phyloP scores from a whole-genome alignment of 805 yeast genomes.

The Ogataea chonburiensis region DNA sequence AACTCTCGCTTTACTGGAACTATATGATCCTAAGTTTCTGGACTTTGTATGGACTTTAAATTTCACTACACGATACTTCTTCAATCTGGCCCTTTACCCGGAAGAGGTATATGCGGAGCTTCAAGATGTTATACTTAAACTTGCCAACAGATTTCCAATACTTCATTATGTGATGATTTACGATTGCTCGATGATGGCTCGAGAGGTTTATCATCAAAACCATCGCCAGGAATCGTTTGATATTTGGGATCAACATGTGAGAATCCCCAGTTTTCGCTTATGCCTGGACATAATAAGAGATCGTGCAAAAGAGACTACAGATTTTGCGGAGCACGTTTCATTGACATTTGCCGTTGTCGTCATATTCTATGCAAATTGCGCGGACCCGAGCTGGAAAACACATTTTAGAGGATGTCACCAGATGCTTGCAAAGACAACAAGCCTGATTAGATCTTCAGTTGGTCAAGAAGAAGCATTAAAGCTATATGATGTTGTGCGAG shows the following conservation, averaged over 20 bases:
- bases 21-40: conserved; percentile 1
- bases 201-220: conserved; percentile 1
- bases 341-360: conserved; percentile 8
- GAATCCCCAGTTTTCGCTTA: conserved; percentile 5
- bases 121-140: neutral
- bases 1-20: neutral
- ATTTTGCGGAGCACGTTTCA: conserved; percentile 5
- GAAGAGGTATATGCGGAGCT: conserved; percentile 2
- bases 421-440: conserved; percentile 1
- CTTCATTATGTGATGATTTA: conserved; percentile 1
- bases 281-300: conserved; percentile 3
- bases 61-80: conserved; percentile 1
- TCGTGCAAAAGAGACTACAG: neutral
- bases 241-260: conserved; percentile 1
- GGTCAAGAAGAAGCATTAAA: conserved; percentile 1
- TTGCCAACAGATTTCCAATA: neutral
- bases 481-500: conserved; percentile 4
- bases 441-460: neutral
- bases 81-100: conserved; percentile 2
- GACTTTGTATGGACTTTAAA: conserved; percentile 8
- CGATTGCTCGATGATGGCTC: conserved; percentile 1
- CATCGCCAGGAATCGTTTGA: neutral
- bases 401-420: conserved; percentile 6
- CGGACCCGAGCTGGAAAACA: conserved; percentile 5
- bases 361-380: conserved; percentile 5